Conservation (phyloP, 2,329 filamentous ascomycete species). For the Fusarium clavum region DNA sequence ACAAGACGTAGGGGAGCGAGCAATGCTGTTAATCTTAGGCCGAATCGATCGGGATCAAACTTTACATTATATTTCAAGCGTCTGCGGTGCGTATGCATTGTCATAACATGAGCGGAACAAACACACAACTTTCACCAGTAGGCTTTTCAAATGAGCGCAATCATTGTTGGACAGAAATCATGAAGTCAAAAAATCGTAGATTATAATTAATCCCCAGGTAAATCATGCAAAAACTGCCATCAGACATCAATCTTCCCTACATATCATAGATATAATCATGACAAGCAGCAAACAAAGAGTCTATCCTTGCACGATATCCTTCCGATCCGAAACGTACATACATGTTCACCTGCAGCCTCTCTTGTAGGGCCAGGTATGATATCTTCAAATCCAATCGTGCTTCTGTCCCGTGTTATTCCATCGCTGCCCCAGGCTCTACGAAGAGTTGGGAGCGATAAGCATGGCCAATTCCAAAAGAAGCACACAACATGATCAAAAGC, state of each 20-base stretch:
- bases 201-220: conserved; percentile 35
- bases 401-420: conserved; percentile 39
- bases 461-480: conserved; percentile 24
- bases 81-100: background rate
- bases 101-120: background rate
- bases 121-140: background rate
- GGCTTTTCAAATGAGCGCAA: background rate
- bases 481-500: conserved; percentile 34
- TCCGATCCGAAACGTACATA: conserved; percentile 25
- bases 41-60: background rate
- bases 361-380: conserved; percentile 5
- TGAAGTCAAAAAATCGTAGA: conserved; percentile 15
- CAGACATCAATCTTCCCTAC: conserved; percentile 26
- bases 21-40: background rate
- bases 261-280: conserved; percentile 9
- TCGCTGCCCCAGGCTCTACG: conserved; percentile 29
- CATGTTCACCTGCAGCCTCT: conserved; percentile 24
- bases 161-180: background rate
- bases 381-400: conserved; percentile 23
- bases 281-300: conserved; percentile 22
- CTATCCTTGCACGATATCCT: conserved; percentile 33
- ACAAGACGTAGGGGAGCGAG: background rate
- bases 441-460: conserved; percentile 36
- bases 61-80: background rate
- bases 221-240: conserved; percentile 14